Conservation (phyloP, 495 filamentous ascomycete genomes). For the Halenospora varia region DNA sequence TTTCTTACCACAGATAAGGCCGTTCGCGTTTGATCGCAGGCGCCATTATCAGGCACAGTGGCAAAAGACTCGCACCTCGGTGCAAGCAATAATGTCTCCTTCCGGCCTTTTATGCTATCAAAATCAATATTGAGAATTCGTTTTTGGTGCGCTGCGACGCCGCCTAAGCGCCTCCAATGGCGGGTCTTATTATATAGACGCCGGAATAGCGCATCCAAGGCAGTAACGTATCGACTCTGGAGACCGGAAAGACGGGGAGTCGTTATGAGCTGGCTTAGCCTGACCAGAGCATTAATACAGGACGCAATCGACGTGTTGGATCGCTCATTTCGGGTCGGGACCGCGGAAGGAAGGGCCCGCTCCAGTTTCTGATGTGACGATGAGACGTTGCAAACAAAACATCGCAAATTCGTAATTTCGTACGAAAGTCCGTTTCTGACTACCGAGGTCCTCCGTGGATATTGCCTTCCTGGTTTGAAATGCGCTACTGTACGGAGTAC, state of each 20-base stretch:
- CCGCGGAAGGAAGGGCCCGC: conserved; percentile 2
- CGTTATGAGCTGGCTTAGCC: not conserved
- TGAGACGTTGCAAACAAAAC: conserved; percentile 1
- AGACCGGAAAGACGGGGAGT: not conserved
- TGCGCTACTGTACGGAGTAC: too few species aligned
- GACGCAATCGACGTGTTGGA: not conserved
- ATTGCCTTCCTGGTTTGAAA: too few species aligned
- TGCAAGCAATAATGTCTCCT: too few species aligned
- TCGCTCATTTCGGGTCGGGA: not conserved
- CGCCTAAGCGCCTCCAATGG: too few species aligned
- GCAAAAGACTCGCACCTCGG: too few species aligned
- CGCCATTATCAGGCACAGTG: not conserved
- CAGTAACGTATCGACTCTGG: too few species aligned
- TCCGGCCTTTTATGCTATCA: conserved; percentile 1
- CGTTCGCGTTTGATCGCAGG: not conserved
- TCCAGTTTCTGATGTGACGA: conserved; percentile 2
- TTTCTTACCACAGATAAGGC: not conserved
- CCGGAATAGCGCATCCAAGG: too few species aligned
- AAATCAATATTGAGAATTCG: not conserved
- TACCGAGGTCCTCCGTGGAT: too few species aligned
- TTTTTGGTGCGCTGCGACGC: not conserved
- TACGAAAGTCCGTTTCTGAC: too few species aligned
- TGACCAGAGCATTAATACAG: not conserved
- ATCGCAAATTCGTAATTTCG: too few species aligned
- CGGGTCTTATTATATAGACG: too few species aligned